phyloP scores from a whole-genome alignment of 345 rosid species.

The Anacardium occidentale region DNA sequence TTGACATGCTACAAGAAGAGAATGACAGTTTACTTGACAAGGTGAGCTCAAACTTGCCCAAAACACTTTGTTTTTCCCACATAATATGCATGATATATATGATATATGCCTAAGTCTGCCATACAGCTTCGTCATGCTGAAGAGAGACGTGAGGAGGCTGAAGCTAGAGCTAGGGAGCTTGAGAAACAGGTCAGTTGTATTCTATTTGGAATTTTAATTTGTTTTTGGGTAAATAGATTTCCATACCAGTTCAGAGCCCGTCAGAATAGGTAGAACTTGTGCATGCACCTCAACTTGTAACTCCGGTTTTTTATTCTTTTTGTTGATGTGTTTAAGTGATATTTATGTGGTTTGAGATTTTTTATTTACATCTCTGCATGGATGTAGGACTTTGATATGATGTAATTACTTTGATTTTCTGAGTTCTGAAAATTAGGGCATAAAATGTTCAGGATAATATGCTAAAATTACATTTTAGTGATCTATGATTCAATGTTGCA shows the following conservation, averaged over 20 bases:
- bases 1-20: conserved; percentile 95
- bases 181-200: conserved; percentile 78
- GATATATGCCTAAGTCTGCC: conserved; percentile 25
- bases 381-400: neutral
- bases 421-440: neutral
- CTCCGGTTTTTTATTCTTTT: neutral
- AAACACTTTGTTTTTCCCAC: conserved; percentile 11
- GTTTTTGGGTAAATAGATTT: neutral
- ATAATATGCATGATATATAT: conserved; percentile 20
- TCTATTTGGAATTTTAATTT: conserved; percentile 12
- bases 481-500: neutral
- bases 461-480: neutral
- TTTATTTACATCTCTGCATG: neutral
- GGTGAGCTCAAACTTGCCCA: conserved; percentile 35
- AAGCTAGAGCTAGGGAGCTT: conserved; percentile 76
- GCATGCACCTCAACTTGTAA: neutral
- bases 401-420: neutral
- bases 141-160: conserved; percentile 74
- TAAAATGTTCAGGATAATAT: neutral
- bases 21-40: conserved; percentile 67
- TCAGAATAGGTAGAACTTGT: neutral
- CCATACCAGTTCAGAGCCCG: neutral
- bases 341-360: neutral
- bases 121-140: conserved; percentile 76
- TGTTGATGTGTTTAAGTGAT: neutral